Percentiles rank a stretch among this genome's conserved stretches.
Conservation (phyloP, 2,329 filamentous ascomycete genomes). For the Paecilomyces sp. region DNA sequence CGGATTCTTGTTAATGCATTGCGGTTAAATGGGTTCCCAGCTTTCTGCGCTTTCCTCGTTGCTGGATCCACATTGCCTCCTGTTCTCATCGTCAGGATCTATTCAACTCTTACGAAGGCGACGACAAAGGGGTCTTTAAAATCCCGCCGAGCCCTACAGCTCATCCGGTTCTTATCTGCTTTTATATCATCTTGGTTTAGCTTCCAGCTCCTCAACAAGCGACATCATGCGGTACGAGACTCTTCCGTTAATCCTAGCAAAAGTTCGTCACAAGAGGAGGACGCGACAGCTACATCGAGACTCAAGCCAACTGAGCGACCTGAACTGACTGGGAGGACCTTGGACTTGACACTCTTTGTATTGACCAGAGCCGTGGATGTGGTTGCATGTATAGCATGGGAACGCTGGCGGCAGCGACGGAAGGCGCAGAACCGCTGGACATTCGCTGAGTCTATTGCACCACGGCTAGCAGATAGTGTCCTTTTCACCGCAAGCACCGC, state of each 20-base stretch:
- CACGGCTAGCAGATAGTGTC: conserved; percentile 53
- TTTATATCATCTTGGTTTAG: conserved; percentile 44
- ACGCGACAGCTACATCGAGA: conserved; percentile 1
- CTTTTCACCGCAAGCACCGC: conserved; percentile 67
- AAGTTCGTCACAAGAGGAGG: conserved; percentile 3
- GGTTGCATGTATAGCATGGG: conserved; percentile 60
- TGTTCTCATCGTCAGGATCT: conserved; percentile 18
- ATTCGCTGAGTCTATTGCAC: conserved; percentile 33
- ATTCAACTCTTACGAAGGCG: conserved; percentile 14
- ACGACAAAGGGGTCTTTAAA: conserved; percentile 10
- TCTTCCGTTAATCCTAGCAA: conserved; percentile 4
- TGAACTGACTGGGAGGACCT: conserved; percentile 60
- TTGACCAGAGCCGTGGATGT: conserved; percentile 66
- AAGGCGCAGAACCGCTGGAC: conserved; percentile 22
- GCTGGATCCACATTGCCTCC: conserved; percentile 46
- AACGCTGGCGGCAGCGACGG: conserved; percentile 32
- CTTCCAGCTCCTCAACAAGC: conserved; percentile 43
- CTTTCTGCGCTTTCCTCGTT: conserved; percentile 46
- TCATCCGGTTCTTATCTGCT: conserved; percentile 37
- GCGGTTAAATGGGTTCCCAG: conserved; percentile 43
- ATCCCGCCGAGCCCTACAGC: conserved; percentile 12
- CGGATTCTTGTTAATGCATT: conserved; percentile 32
- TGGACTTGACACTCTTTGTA: conserved; percentile 78
- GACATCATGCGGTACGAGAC: conserved; percentile 14
- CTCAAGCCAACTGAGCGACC: conserved; percentile 12